phyloP scores from a whole-genome alignment of 257 asterid genomes.

The Solanum paucissectum region DNA sequence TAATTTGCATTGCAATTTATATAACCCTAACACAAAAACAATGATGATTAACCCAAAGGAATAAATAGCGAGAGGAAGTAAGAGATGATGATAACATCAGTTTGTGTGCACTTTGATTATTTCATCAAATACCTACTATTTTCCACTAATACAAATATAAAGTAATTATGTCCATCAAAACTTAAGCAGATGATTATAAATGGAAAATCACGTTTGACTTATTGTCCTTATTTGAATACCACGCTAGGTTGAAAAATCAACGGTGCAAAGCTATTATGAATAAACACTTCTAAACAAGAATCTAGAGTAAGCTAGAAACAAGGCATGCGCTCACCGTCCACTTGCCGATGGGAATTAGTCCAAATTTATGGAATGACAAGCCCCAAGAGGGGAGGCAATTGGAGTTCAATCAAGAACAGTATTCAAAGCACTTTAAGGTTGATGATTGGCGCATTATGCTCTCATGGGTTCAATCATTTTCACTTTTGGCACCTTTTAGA shows the following conservation, averaged over 20 bases:
- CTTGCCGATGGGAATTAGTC: not conserved
- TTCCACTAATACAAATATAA: not conserved
- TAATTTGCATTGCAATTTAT: not conserved
- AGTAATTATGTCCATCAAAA: not conserved
- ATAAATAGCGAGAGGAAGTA: not conserved
- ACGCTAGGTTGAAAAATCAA: not conserved
- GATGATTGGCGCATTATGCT: conserved; percentile 4
- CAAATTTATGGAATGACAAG: not conserved
- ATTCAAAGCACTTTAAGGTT: not conserved
- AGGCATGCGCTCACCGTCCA: not conserved
- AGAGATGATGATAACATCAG: not conserved
- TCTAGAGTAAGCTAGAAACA: not conserved
- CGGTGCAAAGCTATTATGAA: not conserved
- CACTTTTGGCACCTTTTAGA: not conserved
- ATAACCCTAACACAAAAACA: not conserved
- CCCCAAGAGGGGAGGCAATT: not conserved
- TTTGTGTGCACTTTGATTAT: not conserved
- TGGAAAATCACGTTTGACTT: not conserved
- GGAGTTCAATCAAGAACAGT: not conserved
- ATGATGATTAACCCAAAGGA: not conserved
- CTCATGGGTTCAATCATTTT: not conserved
- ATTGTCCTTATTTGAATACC: not conserved
- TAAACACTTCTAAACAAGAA: not conserved
- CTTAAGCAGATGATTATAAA: not conserved
- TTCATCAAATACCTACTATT: not conserved